Evolutionary conservation across 441 rosid species (phyloP).

Genomic region (Omphalea diandra): DNA sequence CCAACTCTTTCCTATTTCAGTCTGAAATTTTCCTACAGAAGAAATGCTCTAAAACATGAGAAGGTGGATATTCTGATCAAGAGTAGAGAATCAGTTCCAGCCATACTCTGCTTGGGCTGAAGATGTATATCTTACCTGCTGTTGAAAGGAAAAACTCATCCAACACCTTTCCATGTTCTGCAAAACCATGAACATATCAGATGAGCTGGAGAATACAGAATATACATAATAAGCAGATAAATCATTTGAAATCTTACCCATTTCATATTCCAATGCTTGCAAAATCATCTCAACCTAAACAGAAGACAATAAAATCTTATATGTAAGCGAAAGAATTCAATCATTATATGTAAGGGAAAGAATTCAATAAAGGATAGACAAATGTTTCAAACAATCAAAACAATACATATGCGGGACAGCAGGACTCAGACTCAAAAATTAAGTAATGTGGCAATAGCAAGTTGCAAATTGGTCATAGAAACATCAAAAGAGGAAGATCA

Average conservation of each 20-base stretch:
- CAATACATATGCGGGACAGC: too few species aligned
- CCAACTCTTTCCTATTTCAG: slow-evolving; percentile 84
- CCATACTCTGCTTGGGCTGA: background rate
- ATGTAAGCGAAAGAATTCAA: too few species aligned
- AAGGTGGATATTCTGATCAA: background rate
- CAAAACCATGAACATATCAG: slow-evolving; percentile 30
- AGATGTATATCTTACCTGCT: slow-evolving; percentile 55
- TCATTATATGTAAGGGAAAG: background rate
- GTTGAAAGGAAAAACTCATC: slow-evolving; percentile 89
- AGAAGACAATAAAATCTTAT: slow-evolving; percentile 2
- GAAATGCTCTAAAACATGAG: slow-evolving; percentile 1
- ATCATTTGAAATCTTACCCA: slow-evolving; percentile 40
- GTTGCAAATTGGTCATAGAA: too few species aligned
- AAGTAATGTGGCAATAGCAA: too few species aligned
- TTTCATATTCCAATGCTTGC: slow-evolving; percentile 88
- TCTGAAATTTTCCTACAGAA: slow-evolving; percentile 80
- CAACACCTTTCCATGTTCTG: slow-evolving; percentile 85
- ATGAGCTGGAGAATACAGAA: slow-evolving; percentile 6
- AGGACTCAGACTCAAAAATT: background rate
- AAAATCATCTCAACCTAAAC: slow-evolving; percentile 88
- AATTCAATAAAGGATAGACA: background rate
- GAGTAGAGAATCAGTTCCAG: background rate
- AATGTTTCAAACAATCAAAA: too few species aligned
- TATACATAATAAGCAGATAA: background rate
- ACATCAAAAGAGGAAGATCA: background rate